These are phyloP conservation scores for Podospora didyma DNA, from an alignment of 495 filamentous ascomycete species.

Conservation along the genomic window DNA sequence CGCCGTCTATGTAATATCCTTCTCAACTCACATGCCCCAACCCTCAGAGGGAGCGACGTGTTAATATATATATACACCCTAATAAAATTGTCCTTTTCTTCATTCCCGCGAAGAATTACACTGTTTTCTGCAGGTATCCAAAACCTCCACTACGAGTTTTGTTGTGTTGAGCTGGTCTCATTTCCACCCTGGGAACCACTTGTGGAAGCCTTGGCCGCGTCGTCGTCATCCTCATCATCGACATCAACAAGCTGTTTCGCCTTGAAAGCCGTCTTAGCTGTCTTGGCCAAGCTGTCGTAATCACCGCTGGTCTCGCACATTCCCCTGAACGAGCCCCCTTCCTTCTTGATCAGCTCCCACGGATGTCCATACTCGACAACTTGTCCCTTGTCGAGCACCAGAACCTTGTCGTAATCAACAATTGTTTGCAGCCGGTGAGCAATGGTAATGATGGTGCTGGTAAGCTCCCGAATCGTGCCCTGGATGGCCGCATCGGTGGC, in stretches of 20 bases:
- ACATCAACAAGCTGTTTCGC: conserved; percentile 40
- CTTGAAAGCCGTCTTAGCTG: conserved; percentile 65
- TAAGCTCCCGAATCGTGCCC: conserved; percentile 84
- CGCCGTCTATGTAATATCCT: too few species aligned
- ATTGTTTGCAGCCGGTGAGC: conserved; percentile 97
- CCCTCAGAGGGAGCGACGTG: too few species aligned
- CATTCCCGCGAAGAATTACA: too few species aligned
- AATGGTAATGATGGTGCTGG: conserved; percentile 93
- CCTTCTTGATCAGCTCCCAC: conserved; percentile 65
- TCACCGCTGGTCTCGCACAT: conserved; percentile 98
- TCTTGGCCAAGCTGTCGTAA: conserved; percentile 63
- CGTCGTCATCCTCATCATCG: conserved; percentile 18
- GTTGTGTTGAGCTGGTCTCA: background rate
- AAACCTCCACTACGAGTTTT: background rate
- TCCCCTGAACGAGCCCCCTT: conserved; percentile 68
- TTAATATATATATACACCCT: too few species aligned
- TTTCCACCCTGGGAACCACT: background rate
- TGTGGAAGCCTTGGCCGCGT: background rate
- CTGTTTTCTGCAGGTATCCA: too few species aligned
- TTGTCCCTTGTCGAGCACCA: conserved; percentile 85
- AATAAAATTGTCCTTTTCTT: too few species aligned
- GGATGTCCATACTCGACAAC: conserved; percentile 90
- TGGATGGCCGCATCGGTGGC: conserved; percentile 94
- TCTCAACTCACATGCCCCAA: too few species aligned
- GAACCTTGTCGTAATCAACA: conserved; percentile 97